Evolutionary conservation across 225 moss, liverwort and hornwort species (phyloP), one percentile per base, ranked within the genome.

Genomic region (Bryum argenteum): DNA sequence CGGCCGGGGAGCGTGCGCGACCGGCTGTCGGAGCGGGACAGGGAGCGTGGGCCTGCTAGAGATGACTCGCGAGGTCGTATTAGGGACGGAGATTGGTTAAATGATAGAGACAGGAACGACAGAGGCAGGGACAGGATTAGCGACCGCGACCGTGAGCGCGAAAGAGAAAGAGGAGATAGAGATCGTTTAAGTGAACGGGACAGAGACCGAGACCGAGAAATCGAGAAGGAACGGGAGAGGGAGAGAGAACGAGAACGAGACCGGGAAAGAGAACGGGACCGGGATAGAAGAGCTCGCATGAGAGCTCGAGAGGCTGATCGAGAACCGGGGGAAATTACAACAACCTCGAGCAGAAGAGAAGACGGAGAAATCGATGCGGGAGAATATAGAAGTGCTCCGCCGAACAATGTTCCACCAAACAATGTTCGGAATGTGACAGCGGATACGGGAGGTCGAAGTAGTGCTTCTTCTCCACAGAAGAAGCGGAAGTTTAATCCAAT

Each of bases 401-500:
- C 65, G 24, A 73, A 41, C 39, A 60, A 47, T 58, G 48, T 54
- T 70, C 47, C 66, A 47, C 37, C 65, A 37, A 73, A 33, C 39
- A 60, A 47, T 58, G 48, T 50, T 67, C 88, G 82, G 69, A 81
- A 64, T 63, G 69, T 60, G 60, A 60, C 64, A 17, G 24, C 26
- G 14, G 93, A 93, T 42, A 20, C 78, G 33, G 80, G 83, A 75
- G 54, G 75, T 43, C 81, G 75, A 64, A 77, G 76, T 58, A 78
- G 33, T 44, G 28, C 69, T 21, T 68, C 83, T 60, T 90, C 94
- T 59, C 86, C 81, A 20, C 85, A 87, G 18, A 92, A 83, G 75
- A 98, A 92, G 69, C 91, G 94, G 42, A 98, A 94, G 80, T 92
- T 91, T 72, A 89, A 88, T 66, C 92, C 92, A n/a, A 98, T 98